Evolutionary conservation across 768 basidiomycete species (phyloP), one percentile per base, ranked within the genome.

Genomic region (Mycena amicta): DNA sequence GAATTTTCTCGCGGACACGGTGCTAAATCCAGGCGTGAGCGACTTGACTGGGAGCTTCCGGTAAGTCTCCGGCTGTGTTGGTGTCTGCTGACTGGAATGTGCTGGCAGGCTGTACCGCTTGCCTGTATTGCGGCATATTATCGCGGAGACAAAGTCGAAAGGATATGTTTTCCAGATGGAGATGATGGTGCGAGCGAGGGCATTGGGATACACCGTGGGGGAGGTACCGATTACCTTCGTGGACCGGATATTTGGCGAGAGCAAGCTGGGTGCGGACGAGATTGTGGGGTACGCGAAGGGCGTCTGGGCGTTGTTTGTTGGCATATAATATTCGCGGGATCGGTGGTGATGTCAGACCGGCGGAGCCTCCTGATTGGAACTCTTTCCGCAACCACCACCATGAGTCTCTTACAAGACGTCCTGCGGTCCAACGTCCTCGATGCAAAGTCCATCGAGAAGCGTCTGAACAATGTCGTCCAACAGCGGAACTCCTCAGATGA

Each of bases 151-250:
- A 2, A 82, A 88, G 60, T 93, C 93, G 2, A 90, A 91, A 63
- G 94, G 94, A 8, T 96, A 95, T 66, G 94, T 96, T 28, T 95
- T 96, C 78, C 94, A 96, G 79, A 96, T 96, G 94, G 94, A 96
- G 71, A 96, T 95, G 89, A 95, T 95, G 83, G 94, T 93, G 20
- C 84, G 94, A 1, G 94, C 94, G 4, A 82, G 87, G 22, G 85
- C 90, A 2, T 74, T 92, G 55, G 93, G 92, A 4, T 95, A 93
- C 73, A 85, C 82, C 3, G 86, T 96, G 0, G 94, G 93, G 3
- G 94, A 96, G 71, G 83, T 96, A 25, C 94, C 94, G 1, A 96
- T 96, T 61, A 96, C 93, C 2, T 96, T 96, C 67, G 94, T 95
- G 45, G 94, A 96, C 74, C 84, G 94, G 33, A 88, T 96, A 68